Conservation (phyloP, 176 grass and related monocot species). For the Cenchrus fungigraminus region DNA sequence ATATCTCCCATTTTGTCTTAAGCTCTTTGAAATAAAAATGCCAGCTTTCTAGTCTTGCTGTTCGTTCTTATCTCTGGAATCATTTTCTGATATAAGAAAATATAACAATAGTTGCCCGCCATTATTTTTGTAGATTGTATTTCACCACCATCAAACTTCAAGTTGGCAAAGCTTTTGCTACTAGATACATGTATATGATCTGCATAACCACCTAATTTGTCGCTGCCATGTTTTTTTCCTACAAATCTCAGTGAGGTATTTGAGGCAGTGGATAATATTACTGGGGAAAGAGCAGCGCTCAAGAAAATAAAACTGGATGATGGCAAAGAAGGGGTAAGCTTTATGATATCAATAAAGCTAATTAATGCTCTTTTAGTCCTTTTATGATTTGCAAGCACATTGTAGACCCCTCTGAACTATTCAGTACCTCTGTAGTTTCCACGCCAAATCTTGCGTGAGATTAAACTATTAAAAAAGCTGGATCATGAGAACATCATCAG, state of each 20-base stretch:
- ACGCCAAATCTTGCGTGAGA: conserved; percentile 74
- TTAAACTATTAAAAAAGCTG: conserved; percentile 85
- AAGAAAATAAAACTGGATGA: conserved; percentile 89
- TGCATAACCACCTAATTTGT: conserved; percentile 4
- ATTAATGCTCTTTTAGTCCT: not conserved
- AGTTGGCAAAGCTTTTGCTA: not conserved
- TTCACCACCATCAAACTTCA: conserved; percentile 4
- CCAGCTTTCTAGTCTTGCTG: not conserved
- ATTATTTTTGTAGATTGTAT: not conserved
- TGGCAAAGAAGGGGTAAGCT: conserved; percentile 78
- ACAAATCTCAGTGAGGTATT: conserved; percentile 63
- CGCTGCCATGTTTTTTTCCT: conserved; percentile 16
- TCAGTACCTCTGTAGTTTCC: conserved; percentile 68
- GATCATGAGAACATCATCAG: conserved; percentile 85
- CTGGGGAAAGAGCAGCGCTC: conserved; percentile 77
- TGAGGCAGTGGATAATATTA: conserved; percentile 72
- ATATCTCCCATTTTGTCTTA: not conserved
- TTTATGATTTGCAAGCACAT: conserved; percentile 16
- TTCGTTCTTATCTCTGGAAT: not conserved
- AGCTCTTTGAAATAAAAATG: not conserved
- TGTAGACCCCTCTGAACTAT: conserved; percentile 27
- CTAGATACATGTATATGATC: conserved; percentile 11
- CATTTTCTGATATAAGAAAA: not conserved
- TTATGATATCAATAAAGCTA: conserved; percentile 34
- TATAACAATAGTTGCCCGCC: not conserved